A percentile compares a stretch with the other conserved stretches of the same genome.
Evolutionary conservation across 345 rosid species (phyloP).

Genomic region (Acer yangbiense): DNA sequence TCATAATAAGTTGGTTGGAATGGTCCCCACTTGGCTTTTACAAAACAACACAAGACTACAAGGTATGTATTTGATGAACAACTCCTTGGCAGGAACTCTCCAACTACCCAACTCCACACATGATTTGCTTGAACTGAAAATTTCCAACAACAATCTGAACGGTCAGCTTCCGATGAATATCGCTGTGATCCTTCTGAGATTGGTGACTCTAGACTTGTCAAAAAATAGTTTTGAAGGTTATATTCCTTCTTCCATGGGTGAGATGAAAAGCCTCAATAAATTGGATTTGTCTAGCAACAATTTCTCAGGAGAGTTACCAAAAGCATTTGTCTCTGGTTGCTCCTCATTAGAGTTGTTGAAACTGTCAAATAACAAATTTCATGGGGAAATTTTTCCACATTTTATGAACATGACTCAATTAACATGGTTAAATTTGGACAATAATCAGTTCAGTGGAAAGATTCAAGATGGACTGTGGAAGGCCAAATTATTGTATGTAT

Average conservation of each 20-base stretch:
- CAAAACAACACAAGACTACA: not conserved
- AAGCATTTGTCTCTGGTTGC: not conserved
- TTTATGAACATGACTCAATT: not conserved
- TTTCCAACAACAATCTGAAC: not conserved
- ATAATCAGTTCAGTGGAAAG: not conserved
- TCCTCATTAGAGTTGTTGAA: not conserved
- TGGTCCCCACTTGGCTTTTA: not conserved
- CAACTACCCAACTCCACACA: not conserved
- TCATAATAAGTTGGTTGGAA: not conserved
- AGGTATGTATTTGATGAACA: not conserved
- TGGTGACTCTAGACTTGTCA: not conserved
- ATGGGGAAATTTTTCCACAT: not conserved
- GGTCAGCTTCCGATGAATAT: not conserved
- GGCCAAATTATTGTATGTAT: too few species aligned
- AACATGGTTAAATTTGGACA: accelerated
- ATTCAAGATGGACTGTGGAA: not conserved
- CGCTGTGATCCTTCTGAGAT: too few species aligned
- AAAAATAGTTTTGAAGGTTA: not conserved
- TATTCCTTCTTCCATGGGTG: not conserved
- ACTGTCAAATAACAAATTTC: not conserved
- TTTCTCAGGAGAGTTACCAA: not conserved
- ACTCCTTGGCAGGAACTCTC: not conserved
- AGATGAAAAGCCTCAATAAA: not conserved
- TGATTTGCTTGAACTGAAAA: not conserved
- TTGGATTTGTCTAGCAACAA: not conserved